Evolutionary conservation across 768 basidiomycete species (phyloP).

Genomic region (Russula virescens): DNA sequence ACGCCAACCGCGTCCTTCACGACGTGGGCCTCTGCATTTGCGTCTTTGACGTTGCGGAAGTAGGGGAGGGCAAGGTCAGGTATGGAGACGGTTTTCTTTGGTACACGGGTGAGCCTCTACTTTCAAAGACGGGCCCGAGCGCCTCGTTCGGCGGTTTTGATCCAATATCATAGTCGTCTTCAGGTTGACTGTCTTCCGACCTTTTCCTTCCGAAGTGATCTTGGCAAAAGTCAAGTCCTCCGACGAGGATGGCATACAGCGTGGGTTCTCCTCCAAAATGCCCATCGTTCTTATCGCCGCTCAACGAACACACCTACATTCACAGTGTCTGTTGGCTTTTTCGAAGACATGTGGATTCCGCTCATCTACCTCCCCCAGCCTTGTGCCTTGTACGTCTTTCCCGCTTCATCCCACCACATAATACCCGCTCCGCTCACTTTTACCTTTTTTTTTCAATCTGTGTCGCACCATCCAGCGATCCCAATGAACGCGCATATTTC

Average conservation of each 20-base stretch:
- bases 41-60: slow-evolving; percentile 80
- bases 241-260: slow-evolving; percentile 75
- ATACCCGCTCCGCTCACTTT: not conserved
- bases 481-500: slow-evolving; percentile 78
- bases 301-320: not conserved
- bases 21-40: slow-evolving; percentile 89
- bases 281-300: not conserved
- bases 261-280: slow-evolving; percentile 40
- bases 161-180: slow-evolving; percentile 61
- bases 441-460: not conserved
- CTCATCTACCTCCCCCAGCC: slow-evolving; percentile 74
- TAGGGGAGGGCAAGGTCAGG: slow-evolving; percentile 86
- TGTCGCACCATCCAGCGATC: slow-evolving; percentile 44
- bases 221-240: slow-evolving; percentile 85
- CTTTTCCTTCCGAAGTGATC: slow-evolving; percentile 85
- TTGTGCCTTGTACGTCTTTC: slow-evolving; percentile 58
- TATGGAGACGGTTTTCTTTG: slow-evolving; percentile 94
- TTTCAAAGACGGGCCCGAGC: not conserved
- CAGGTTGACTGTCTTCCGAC: slow-evolving; percentile 84
- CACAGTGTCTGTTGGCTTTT: slow-evolving; percentile 83
- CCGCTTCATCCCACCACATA: not conserved
- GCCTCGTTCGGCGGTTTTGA: not conserved
- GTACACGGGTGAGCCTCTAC: slow-evolving; percentile 68
- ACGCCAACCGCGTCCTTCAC: slow-evolving; percentile 86
- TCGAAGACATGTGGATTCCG: slow-evolving; percentile 90